Base-by-base conservation (phyloP, 2,329 filamentous ascomycete species). In the Amphichorda felina region DNA sequence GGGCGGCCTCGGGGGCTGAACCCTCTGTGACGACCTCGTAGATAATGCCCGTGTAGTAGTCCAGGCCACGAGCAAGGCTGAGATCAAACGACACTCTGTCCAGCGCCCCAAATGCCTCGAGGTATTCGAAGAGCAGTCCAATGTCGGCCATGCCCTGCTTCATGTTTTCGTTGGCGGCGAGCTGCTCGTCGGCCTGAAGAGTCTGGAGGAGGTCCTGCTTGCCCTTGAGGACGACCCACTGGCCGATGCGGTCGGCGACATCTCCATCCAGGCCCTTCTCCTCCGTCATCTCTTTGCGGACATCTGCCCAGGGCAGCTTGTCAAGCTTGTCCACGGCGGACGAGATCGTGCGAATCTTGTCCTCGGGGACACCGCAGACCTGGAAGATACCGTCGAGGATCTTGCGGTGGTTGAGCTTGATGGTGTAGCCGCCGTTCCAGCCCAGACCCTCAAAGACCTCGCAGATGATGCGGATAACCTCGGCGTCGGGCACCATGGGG, bases 311-410 rank as follows among this genome's bases (percentile, higher is more conserved):
- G 2, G 87, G 82, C 51, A 80, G 66, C 64, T 96, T 96, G 60
- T 95, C 89, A 37, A 96, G 68, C 66, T 96, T 96, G 64, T 96
- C 89, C 32, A 96, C 88, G 2, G 89, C 88, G 17, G 83, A 91
- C 27, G 82, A 91, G 50, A 95, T 95, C 21, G 82, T 76, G 37
- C 89, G 75, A 45, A 94, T 83, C 67, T 93, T 88, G 38, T 94
- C 82, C 39, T 73, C 64, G 2, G 88, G 85, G 11, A 96, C 88
- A 43, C 89, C 88, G 48, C 84, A 89, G 19, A 94, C 84, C 54
- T 85, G 74, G 59, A 96, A 95, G 45, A 95, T 73, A 39, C 88
- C 89, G 49, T 95, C 88, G 13, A 96, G 70, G 33, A 95, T 89
- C 61, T 93, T 89, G 46, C 89, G 74, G 73, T 95, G 86, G 64